These are phyloP conservation scores for Grosmannia clavigera DNA, from an alignment of 2,329 filamentous ascomycete genomes.

Conservation along the genomic window DNA sequence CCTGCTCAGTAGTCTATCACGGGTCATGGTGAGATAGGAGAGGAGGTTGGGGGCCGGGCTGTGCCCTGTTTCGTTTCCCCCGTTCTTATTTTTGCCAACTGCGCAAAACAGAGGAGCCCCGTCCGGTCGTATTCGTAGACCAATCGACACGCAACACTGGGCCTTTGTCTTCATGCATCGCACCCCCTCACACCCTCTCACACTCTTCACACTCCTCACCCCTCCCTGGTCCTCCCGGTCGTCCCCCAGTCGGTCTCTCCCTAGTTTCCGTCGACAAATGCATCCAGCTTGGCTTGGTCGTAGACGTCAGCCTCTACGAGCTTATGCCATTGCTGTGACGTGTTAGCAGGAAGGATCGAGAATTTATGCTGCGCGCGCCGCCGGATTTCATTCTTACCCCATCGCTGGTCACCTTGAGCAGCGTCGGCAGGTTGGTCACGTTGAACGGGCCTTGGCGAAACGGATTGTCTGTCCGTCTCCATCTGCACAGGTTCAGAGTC, in stretches of 20 bases:
- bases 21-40: not conserved
- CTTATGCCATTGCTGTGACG: conserved; percentile 2
- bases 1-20: not conserved
- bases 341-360: not conserved
- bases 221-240: no score
- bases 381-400: not conserved
- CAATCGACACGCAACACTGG: no score
- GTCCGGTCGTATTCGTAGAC: not conserved
- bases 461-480: not conserved
- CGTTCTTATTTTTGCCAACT: not conserved
- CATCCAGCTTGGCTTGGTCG: conserved; percentile 2
- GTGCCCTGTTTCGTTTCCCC: not conserved
- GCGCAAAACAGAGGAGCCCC: not conserved
- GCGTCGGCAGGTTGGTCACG: conserved; percentile 2
- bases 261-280: not conserved
- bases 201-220: not conserved
- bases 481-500: not conserved
- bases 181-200: no score
- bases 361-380: not conserved
- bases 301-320: conserved; percentile 3
- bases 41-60: not conserved
- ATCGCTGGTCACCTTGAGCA: conserved; percentile 2
- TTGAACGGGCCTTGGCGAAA: conserved; percentile 1
- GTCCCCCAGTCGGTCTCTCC: no score
- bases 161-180: no score